Conservation (phyloP, 768 basidiomycete species). For the Mycena crocata region DNA sequence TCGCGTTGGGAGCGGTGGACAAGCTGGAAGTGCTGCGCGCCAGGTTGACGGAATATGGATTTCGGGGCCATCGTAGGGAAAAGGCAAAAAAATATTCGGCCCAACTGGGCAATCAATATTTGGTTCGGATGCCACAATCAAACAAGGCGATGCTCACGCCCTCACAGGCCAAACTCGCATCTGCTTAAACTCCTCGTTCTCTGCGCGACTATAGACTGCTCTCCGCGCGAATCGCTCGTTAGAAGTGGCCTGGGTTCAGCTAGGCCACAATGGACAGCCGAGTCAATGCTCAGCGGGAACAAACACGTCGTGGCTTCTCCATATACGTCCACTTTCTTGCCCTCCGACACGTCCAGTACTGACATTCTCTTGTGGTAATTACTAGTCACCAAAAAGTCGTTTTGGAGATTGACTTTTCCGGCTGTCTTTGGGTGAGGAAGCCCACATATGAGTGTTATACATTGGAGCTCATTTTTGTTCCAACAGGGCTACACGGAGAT, state of each 20-base stretch:
- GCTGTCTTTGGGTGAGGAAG: conserved; percentile 79
- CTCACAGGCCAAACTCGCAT: conserved; percentile 17
- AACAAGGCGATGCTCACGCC: conserved; percentile 25
- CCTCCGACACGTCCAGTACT: conserved; percentile 43
- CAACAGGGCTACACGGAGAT: conserved; percentile 92
- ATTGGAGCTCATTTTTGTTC: conserved; percentile 36
- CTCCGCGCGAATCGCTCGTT: conserved; percentile 25
- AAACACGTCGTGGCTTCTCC: conserved; percentile 84
- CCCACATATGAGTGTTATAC: conserved; percentile 12
- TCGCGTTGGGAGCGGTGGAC: conserved; percentile 97
- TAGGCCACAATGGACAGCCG: conserved; percentile 58
- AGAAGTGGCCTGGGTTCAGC: conserved; percentile 25
- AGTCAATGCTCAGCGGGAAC: conserved; percentile 79
- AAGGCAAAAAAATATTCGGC: conserved; percentile 41
- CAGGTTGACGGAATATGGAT: conserved; percentile 91
- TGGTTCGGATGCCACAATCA: not conserved
- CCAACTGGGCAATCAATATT: conserved; percentile 18
- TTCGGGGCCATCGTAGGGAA: conserved; percentile 72
- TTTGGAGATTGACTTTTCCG: conserved; percentile 92
- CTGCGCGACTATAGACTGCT: conserved; percentile 41
- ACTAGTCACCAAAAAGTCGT: conserved; percentile 98
- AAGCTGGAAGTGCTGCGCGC: conserved; percentile 94
- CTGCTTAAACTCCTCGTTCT: conserved; percentile 32
- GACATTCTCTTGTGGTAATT: conserved; percentile 64
- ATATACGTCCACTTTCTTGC: conserved; percentile 76